These are phyloP conservation scores for Ogataea nitratoaversa DNA, from an alignment of 805 yeast genomes.

Conservation along the genomic window DNA sequence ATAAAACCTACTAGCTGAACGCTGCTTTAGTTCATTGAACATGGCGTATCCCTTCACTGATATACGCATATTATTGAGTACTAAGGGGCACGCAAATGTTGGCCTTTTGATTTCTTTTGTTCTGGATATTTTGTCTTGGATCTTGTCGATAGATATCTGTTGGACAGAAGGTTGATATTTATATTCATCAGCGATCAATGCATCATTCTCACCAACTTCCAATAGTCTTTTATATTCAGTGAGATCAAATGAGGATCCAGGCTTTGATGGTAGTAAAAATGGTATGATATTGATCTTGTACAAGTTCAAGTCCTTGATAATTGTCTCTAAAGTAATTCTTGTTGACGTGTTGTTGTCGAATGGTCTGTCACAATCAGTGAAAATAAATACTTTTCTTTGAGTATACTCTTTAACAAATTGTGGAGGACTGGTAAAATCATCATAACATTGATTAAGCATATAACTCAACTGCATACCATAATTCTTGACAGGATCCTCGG, in stretches of 20 bases:
- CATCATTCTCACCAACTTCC: conserved; percentile 12
- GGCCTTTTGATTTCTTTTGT: conserved; percentile 61
- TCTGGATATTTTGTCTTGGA: conserved; percentile 47
- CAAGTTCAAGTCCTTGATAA: conserved; percentile 58
- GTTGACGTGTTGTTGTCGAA: conserved; percentile 36
- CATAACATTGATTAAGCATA: conserved; percentile 49
- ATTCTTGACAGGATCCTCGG: conserved; percentile 17
- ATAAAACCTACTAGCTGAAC: conserved; percentile 48
- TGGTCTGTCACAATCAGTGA: conserved; percentile 77
- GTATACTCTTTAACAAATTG: conserved; percentile 42
- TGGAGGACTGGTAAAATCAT: conserved; percentile 45
- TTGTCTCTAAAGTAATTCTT: conserved; percentile 47
- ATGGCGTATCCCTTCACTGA: conserved; percentile 71
- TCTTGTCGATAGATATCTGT: conserved; percentile 39
- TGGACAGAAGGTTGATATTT: conserved; percentile 32
- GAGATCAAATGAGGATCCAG: conserved; percentile 36
- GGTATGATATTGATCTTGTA: conserved; percentile 55
- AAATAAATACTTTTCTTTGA: conserved; percentile 57
- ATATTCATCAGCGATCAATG: conserved; percentile 4
- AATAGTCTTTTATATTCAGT: conserved; percentile 37
- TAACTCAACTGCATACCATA: conserved; percentile 34
- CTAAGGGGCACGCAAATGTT: conserved; percentile 57
- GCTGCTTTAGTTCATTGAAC: conserved; percentile 49
- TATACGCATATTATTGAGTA: conserved; percentile 54
- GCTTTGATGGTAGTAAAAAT: conserved; percentile 44